These are phyloP conservation scores for Fusarium sp. DNA, from an alignment of 2,329 filamentous ascomycete species.

Conservation along the genomic window DNA sequence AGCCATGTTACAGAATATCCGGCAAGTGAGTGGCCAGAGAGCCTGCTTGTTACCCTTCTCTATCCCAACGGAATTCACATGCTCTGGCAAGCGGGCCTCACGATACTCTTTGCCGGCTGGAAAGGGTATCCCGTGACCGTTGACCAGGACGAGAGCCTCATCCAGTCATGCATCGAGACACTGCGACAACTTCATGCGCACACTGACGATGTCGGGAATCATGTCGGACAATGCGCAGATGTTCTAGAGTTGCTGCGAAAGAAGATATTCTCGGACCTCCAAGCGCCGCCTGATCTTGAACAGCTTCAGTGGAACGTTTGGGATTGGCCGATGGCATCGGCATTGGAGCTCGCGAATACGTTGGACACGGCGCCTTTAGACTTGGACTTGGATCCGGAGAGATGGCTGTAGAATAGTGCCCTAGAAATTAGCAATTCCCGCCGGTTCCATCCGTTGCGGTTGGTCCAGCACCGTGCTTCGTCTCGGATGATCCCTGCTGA, in stretches of 20 bases:
- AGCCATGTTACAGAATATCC: background rate
- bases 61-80: constrained; percentile 48
- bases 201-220: constrained; percentile 28
- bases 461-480: too few relatives aligned
- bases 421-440: too few relatives aligned
- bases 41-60: constrained; percentile 26
- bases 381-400: constrained; percentile 16
- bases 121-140: constrained; percentile 34
- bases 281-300: constrained; percentile 22
- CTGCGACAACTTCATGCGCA: constrained; percentile 20
- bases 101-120: constrained; percentile 43
- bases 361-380: constrained; percentile 45
- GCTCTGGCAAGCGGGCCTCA: constrained; percentile 48
- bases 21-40: background rate
- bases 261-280: constrained; percentile 38
- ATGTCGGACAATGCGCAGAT: constrained; percentile 40
- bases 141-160: constrained; percentile 29
- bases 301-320: constrained; percentile 48
- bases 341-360: constrained; percentile 45
- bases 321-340: constrained; percentile 50
- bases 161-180: constrained; percentile 32
- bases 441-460: too few relatives aligned
- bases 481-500: too few relatives aligned
- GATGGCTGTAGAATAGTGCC: constrained; percentile 2
- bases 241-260: constrained; percentile 38